Evolutionary conservation across 129 eudicot genomes (phyloP), one percentile per base, ranked within the genome.

Genomic region (Escallonia herrerae): DNA sequence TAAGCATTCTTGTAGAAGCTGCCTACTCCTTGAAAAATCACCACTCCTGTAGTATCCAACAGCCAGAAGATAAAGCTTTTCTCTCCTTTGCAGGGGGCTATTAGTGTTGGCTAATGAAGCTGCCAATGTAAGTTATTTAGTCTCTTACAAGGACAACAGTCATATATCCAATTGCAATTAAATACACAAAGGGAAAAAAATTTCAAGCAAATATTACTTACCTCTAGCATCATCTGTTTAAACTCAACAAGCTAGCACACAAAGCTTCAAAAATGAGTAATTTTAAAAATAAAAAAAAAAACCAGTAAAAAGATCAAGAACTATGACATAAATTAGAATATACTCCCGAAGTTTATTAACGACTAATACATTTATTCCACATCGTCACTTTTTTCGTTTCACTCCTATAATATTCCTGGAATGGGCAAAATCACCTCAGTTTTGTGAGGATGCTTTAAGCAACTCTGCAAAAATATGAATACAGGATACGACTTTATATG

Each of bases 1-100:
- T 65, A 86, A 70, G 44, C 93, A 86, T 68, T 80, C 79, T 43
- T 82, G 88, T 40, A 82, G 80, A 72, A 86, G 83, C 74, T 79
- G 73, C 77, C 93, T 76, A 67, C 88, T 82, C 87, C 72, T 86
- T 68, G 88, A 46, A 54, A 67, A 79, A 14, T 86, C 88, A 65
- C 86, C 77, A 65, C 76, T 81, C 60, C 87, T 70, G 71, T 85
- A 85, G 70, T 79, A 81, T 60, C 91, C 91, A 72, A 86, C 86
- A 74, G 88, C 93, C 44, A 86, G 64, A 22, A 86, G 85, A 66
- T 86, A 86, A 37, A 77, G 65, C 62, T 80, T 82, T 70, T 86
- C 93, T 47, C 88, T 79, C 73, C 53, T 74, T 72, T 79, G 77
- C 73, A 86, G 58, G 40, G 88, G 93, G 52, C 81, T 79, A 69